A percentile compares a stretch with the other conserved stretches of the same genome.
phyloP scores from a whole-genome alignment of 2,329 filamentous ascomycete genomes.

The Exophiala sp. region DNA sequence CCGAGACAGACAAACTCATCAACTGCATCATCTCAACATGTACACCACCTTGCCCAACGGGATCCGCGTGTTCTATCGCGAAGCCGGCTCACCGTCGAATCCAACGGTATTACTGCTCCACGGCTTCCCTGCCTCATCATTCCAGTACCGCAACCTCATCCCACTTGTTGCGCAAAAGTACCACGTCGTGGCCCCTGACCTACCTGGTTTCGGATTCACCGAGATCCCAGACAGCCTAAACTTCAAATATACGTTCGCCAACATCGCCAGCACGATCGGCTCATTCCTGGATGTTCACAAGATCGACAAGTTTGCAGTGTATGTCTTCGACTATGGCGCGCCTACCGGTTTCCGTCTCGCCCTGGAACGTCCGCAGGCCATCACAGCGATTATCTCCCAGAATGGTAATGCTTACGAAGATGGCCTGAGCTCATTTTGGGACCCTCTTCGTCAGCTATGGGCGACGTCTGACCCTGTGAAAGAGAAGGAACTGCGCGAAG shows the following conservation, averaged over 20 bases:
- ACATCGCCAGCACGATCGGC: slow-evolving; percentile 46
- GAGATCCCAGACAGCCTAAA: slow-evolving; percentile 37
- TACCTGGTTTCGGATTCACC: slow-evolving; percentile 61
- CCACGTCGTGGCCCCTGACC: slow-evolving; percentile 54
- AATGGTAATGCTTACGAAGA: slow-evolving; percentile 61
- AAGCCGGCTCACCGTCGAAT: slow-evolving; percentile 32
- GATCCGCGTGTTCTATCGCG: slow-evolving; percentile 38
- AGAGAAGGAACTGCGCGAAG: slow-evolving; percentile 34
- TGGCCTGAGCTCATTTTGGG: slow-evolving; percentile 54
- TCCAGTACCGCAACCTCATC: slow-evolving; percentile 46
- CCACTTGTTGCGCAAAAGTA: slow-evolving; percentile 42
- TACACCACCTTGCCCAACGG: slow-evolving; percentile 22
- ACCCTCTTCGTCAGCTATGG: slow-evolving; percentile 48
- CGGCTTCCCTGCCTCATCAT: slow-evolving; percentile 47
- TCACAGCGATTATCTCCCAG: slow-evolving; percentile 55
- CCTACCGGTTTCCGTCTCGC: slow-evolving; percentile 55
- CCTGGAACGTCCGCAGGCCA: slow-evolving; percentile 44
- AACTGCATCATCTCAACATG: slow-evolving; percentile 5
- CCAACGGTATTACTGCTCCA: slow-evolving; percentile 47
- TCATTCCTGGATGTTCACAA: slow-evolving; percentile 49
- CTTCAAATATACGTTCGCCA: slow-evolving; percentile 56
- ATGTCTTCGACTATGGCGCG: slow-evolving; percentile 63
- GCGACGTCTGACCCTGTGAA: slow-evolving; percentile 30
- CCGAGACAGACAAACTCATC: not conserved
- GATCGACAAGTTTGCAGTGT: slow-evolving; percentile 51